Evolutionary conservation across 176 grass and related monocot genomes (phyloP).

Genomic region (Eleusine indica): DNA sequence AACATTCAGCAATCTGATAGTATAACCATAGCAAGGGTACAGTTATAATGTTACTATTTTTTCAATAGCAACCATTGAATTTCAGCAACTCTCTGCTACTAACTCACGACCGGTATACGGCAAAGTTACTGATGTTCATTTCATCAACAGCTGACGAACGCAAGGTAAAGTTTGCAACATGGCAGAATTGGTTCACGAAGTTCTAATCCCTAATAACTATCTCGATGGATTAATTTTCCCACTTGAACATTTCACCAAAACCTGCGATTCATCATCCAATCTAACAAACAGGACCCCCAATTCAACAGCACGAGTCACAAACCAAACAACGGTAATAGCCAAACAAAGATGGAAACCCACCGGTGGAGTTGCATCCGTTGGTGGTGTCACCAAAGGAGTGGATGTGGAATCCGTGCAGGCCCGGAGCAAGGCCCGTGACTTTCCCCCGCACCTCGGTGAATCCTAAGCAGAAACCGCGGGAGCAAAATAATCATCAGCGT

Average conservation of each 20-base stretch:
- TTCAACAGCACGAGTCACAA: slow-evolving; percentile 10
- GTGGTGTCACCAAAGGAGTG: slow-evolving; percentile 75
- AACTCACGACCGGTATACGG: neutral
- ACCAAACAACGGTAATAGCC: neutral
- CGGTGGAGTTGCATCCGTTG: slow-evolving; percentile 75
- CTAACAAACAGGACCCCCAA: neutral
- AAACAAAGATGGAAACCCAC: slow-evolving; percentile 13
- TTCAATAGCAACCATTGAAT: neutral
- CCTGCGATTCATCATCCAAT: neutral
- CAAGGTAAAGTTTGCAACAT: slow-evolving; percentile 7
- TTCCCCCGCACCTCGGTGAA: slow-evolving; percentile 63
- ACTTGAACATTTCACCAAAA: neutral
- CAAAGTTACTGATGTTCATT: neutral
- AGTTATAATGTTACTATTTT: neutral
- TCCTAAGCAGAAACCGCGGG: slow-evolving; percentile 34
- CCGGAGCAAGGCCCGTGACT: slow-evolving; percentile 53
- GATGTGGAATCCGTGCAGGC: slow-evolving; percentile 70
- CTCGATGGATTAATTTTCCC: neutral
- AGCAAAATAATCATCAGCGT: slow-evolving; percentile 9
- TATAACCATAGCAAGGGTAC: neutral
- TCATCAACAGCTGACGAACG: slow-evolving; percentile 11
- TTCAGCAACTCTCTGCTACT: neutral
- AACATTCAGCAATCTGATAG: neutral
- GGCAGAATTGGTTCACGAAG: neutral
- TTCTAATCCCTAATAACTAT: neutral